Evolutionary conservation across 1,284 basidiomycete species (phyloP).

Genomic region (Wolfiporia cocos): DNA sequence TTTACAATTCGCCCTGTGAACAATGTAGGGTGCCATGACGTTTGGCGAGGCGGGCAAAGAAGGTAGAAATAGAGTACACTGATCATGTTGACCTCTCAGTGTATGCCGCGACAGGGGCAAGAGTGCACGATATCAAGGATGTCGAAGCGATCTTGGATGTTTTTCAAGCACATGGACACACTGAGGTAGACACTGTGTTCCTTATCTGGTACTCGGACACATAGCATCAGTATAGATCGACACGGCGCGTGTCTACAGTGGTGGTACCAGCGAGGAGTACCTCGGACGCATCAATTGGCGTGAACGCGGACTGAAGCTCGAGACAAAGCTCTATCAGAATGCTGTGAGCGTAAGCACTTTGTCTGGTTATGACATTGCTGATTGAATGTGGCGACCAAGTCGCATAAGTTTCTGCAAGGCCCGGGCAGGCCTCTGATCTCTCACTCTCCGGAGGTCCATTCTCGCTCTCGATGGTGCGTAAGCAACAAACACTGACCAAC

Average conservation of each 20-base stretch:
- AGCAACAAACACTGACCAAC: too few relatives aligned
- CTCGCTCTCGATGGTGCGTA: too few relatives aligned
- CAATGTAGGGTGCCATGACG: conserved; percentile 27
- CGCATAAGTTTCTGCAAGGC: conserved; percentile 5
- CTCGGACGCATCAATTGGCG: conserved; percentile 32
- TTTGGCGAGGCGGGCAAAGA: conserved; percentile 23
- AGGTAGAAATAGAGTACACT: too few relatives aligned
- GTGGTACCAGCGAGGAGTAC: conserved; percentile 43
- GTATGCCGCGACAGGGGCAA: conserved; percentile 24
- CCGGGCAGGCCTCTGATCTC: conserved; percentile 9
- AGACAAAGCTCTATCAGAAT: conserved; percentile 28
- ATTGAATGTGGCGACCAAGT: background rate
- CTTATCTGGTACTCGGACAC: background rate
- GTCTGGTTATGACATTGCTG: background rate
- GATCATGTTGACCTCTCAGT: background rate
- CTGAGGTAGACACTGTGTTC: conserved; percentile 26
- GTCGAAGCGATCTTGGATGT: conserved; percentile 49
- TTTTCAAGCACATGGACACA: conserved; percentile 53
- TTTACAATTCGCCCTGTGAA: background rate
- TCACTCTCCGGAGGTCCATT: conserved; percentile 14
- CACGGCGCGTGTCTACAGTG: conserved; percentile 36
- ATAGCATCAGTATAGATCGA: conserved; percentile 33
- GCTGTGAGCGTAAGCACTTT: conserved; percentile 4
- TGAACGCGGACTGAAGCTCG: conserved; percentile 40
- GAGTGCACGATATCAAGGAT: conserved; percentile 45